Conservation (phyloP, 2,329 filamentous ascomycete genomes). For the Fusarium chaquense region DNA sequence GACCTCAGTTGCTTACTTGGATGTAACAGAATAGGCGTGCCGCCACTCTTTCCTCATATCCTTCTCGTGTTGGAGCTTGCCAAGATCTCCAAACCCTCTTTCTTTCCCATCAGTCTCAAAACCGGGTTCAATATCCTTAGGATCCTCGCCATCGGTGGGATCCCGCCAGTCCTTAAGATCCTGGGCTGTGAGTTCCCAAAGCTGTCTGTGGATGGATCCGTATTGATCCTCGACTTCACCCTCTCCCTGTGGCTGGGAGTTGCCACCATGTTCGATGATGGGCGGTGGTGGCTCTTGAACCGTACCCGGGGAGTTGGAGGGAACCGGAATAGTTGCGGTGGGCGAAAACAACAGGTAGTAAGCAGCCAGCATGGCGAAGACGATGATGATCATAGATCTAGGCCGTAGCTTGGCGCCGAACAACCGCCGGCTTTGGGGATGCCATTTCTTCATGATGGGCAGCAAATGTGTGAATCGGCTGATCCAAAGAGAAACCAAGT, state of each 20-base stretch:
- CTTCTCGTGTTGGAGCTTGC: slow-evolving; percentile 55
- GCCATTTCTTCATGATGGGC: slow-evolving; percentile 52
- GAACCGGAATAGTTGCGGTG: slow-evolving; percentile 51
- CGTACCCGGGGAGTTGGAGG: slow-evolving; percentile 24
- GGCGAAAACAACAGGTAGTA: slow-evolving; percentile 59
- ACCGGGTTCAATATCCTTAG: slow-evolving; percentile 52
- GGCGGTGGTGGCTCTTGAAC: slow-evolving; percentile 6
- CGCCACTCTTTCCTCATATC: slow-evolving; percentile 58
- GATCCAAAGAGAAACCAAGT: slow-evolving; percentile 14
- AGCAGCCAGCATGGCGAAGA: slow-evolving; percentile 55
- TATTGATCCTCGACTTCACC: slow-evolving; percentile 25
- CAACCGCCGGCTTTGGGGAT: slow-evolving; percentile 47
- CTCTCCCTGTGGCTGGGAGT: slow-evolving; percentile 14
- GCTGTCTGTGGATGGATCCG: slow-evolving; percentile 35
- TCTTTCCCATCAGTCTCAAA: slow-evolving; percentile 54
- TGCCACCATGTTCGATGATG: slow-evolving; percentile 11
- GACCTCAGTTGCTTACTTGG: slow-evolving; percentile 52
- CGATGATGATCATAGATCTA: slow-evolving; percentile 57
- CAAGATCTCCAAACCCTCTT: slow-evolving; percentile 50
- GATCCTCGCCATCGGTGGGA: slow-evolving; percentile 52
- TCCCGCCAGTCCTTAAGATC: slow-evolving; percentile 54
- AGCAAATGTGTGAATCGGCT: slow-evolving; percentile 7
- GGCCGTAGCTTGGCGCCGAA: slow-evolving; percentile 55
- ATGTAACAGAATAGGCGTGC: slow-evolving; percentile 56
- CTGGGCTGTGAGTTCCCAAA: slow-evolving; percentile 53